phyloP scores from a whole-genome alignment of 768 basidiomycete species.

The Lanmaoa rubissima region DNA sequence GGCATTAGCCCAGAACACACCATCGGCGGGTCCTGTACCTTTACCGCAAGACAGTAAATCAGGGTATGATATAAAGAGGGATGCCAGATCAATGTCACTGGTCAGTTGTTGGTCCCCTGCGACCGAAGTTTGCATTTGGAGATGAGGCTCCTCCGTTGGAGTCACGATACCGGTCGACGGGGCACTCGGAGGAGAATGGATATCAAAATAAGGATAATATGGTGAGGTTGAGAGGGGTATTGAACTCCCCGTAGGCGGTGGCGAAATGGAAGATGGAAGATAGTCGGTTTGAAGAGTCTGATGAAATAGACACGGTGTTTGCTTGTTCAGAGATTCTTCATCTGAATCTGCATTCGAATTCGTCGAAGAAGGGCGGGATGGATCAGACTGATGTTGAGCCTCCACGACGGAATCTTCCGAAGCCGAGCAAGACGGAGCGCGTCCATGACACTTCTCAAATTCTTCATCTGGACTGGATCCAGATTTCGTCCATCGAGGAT shows the following conservation, averaged over 20 bases:
- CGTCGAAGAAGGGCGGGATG: not conserved
- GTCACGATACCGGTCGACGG: constrained; percentile 39
- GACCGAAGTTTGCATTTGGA: constrained; percentile 31
- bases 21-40: constrained; percentile 9
- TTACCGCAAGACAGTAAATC: constrained; percentile 19
- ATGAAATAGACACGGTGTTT: not conserved
- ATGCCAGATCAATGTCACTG: constrained; percentile 42
- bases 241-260: constrained; percentile 32
- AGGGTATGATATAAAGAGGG: constrained; percentile 40
- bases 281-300: constrained; percentile 20
- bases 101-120: constrained; percentile 25
- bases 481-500: constrained; percentile 55
- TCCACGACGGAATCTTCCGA: constrained; percentile 13
- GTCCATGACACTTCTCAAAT: constrained; percentile 26
- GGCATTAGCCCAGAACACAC: not conserved
- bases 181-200: constrained; percentile 27
- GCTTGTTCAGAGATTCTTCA: constrained; percentile 4
- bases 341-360: constrained; percentile 1
- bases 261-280: constrained; percentile 32
- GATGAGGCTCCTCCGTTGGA: constrained; percentile 42
- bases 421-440: constrained; percentile 17
- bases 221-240: constrained; percentile 10
- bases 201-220: constrained; percentile 18
- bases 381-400: constrained; percentile 2
- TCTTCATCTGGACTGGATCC: constrained; percentile 26